phyloP scores from a whole-genome alignment of 306 rosid species.

The Comarum palustre region DNA sequence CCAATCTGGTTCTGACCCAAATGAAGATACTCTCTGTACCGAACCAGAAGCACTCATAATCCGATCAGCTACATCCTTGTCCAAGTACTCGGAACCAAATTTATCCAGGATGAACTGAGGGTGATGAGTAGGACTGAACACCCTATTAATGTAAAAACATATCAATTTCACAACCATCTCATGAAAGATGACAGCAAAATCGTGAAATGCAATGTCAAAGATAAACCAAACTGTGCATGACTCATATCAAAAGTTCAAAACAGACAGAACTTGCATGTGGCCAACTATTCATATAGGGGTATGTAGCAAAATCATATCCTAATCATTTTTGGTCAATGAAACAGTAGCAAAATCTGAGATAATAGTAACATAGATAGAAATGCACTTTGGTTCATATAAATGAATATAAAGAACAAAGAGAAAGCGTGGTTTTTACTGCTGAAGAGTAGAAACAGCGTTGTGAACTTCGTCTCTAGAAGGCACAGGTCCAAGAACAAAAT shows the following conservation, averaged over 20 bases:
- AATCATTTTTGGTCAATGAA: background rate
- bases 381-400: background rate
- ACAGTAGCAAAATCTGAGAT: background rate
- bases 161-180: constrained; percentile 9
- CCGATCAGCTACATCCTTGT: constrained; percentile 23
- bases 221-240: background rate
- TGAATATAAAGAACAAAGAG: background rate
- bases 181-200: background rate
- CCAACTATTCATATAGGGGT: background rate
- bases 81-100: constrained; percentile 20
- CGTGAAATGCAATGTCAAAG: background rate
- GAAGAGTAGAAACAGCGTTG: constrained; percentile 44
- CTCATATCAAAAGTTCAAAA: background rate
- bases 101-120: constrained; percentile 39
- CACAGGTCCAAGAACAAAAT: constrained; percentile 32
- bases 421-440: constrained; percentile 30
- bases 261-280: background rate
- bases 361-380: background rate
- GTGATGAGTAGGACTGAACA: constrained; percentile 39
- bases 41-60: constrained; percentile 24
- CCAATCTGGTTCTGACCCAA: constrained; percentile 53
- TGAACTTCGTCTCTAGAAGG: constrained; percentile 54
- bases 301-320: background rate
- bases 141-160: constrained; percentile 36
- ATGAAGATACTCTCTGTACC: constrained; percentile 31